Base-by-base conservation (phyloP, 2,329 filamentous ascomycete genomes). In the Nannizzia gypsea region DNA sequence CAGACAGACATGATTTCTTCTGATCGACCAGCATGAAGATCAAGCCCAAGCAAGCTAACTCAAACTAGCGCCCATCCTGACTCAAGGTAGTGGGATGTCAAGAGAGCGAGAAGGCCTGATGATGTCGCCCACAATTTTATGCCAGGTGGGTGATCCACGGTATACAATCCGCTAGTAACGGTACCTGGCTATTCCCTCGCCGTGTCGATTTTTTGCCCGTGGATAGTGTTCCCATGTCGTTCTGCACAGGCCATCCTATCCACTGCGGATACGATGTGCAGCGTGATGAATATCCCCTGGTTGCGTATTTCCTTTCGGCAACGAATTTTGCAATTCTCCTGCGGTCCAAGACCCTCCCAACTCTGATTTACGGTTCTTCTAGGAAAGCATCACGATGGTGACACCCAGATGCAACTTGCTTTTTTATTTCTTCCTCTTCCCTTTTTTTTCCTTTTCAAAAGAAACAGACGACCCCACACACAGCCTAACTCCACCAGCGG, bases 221-320 rank as follows among this genome's bases (percentile, higher is more conserved):
- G 50, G 22, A 42, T 56, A 28, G 8, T 31, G 44, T 50, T 42
- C 54, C 61, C 58, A 31, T 58, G 57, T 26, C 44, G 46, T 36
- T 58, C 55, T 62, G 61, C 61, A 60, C 61, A 60, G 61, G 56
- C 58, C 58, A 62, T 57, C 50, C 59, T 60, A 38, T 59, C 56
- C 59, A 59, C 61, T 59, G 59, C 50, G 52, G 61, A 62, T 62
- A 60, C 61, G 52, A 62, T 59, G 31, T 59, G 52, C 56, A 28
- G 22, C 46, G 50, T 44, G 57, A 56, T 48, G 44, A 59, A 59
- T 54, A 58, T 40, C 56, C 34, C 56, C 57, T 48, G 50, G 50
- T 17, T 60, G 44, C 40, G 42, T 56, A 40, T 55, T 48, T 46
- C 38, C 34, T 31, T 24, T 59, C 24, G 58, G 52, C 26, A 40